Percentiles rank a stretch among this genome's conserved stretches.
Evolutionary conservation across 176 grass and related monocot species (phyloP).

Genomic region (Olyra latifolia): DNA sequence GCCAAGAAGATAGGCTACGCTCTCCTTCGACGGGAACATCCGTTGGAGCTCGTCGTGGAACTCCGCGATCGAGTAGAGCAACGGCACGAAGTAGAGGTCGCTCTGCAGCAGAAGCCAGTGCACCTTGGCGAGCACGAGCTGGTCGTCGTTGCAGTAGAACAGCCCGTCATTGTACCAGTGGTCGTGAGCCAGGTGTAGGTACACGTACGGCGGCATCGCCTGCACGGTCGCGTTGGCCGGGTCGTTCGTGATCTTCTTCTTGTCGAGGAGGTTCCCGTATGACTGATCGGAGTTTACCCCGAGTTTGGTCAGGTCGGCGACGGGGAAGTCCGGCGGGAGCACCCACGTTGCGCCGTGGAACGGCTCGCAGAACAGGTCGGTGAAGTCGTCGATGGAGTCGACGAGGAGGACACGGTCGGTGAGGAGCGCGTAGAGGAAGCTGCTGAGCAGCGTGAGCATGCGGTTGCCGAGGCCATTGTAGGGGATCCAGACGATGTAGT

Average conservation of each 20-base stretch:
- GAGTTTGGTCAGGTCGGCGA: slow-evolving; percentile 16
- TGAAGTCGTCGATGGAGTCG: slow-evolving; percentile 18
- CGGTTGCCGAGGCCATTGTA: slow-evolving; percentile 40
- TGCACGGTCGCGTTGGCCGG: background rate
- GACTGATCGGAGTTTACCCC: background rate
- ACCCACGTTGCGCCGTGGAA: slow-evolving; percentile 41
- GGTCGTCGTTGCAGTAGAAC: slow-evolving; percentile 61
- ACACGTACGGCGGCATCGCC: slow-evolving; percentile 46
- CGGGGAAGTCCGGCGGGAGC: slow-evolving; percentile 38
- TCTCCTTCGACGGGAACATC: slow-evolving; percentile 56
- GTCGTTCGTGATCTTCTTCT: background rate
- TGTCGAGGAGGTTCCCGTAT: slow-evolving; percentile 30
- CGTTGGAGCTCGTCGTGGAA: slow-evolving; percentile 47
- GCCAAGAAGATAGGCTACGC: slow-evolving; percentile 38
- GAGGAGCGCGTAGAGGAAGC: slow-evolving; percentile 66
- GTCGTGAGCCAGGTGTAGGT: slow-evolving; percentile 34
- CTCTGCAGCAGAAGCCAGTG: slow-evolving; percentile 54
- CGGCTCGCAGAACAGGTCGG: slow-evolving; percentile 29
- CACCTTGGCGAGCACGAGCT: slow-evolving; percentile 42
- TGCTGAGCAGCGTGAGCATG: slow-evolving; percentile 47
- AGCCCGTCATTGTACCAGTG: background rate
- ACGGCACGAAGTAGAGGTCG: slow-evolving; percentile 54
- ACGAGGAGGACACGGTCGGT: background rate
- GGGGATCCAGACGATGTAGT: slow-evolving; percentile 45
- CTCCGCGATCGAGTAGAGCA: slow-evolving; percentile 37